Evolutionary conservation across 208 protist species (phyloP).

Genomic region (Willaertia magna): DNA sequence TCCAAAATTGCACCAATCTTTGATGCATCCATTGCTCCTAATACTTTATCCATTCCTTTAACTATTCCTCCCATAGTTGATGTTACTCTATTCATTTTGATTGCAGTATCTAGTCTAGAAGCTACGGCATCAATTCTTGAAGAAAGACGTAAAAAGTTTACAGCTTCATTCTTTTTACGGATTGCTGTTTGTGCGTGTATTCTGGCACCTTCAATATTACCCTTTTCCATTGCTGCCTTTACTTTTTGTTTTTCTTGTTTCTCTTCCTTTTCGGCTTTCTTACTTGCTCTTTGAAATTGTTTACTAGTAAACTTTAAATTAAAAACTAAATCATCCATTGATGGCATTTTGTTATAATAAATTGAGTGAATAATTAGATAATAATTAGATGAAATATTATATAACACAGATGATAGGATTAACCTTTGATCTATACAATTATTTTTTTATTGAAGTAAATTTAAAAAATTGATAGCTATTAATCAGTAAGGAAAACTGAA

Average conservation of each 20-base stretch:
- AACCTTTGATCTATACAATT: no score
- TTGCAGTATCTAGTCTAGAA: constrained; percentile 75
- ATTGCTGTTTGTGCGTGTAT: constrained; percentile 96
- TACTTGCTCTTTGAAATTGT: constrained; percentile 69
- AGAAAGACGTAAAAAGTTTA: constrained; percentile 89
- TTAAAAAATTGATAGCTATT: no score
- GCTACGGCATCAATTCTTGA: constrained; percentile 89
- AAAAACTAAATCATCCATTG: constrained; percentile 73
- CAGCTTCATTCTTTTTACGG: constrained; percentile 83
- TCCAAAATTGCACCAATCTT: constrained; percentile 78
- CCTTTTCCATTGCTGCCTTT: constrained; percentile 86
- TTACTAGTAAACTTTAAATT: constrained; percentile 86
- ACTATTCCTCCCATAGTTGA: constrained; percentile 84
- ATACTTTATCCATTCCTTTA: constrained; percentile 58
- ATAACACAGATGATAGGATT: no score
- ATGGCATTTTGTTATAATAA: constrained; percentile 2
- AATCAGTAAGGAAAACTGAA: no score
- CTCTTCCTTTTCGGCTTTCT: constrained; percentile 76
- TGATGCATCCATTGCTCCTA: not conserved
- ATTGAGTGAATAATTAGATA: no score
- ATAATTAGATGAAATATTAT: no score
- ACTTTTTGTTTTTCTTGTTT: constrained; percentile 74
- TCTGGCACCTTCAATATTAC: constrained; percentile 88
- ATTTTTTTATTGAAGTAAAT: no score
- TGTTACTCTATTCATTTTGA: constrained; percentile 80